These are phyloP conservation scores for Neurospora sp. DNA, from an alignment of 495 filamentous ascomycete species.

Conservation along the genomic window DNA sequence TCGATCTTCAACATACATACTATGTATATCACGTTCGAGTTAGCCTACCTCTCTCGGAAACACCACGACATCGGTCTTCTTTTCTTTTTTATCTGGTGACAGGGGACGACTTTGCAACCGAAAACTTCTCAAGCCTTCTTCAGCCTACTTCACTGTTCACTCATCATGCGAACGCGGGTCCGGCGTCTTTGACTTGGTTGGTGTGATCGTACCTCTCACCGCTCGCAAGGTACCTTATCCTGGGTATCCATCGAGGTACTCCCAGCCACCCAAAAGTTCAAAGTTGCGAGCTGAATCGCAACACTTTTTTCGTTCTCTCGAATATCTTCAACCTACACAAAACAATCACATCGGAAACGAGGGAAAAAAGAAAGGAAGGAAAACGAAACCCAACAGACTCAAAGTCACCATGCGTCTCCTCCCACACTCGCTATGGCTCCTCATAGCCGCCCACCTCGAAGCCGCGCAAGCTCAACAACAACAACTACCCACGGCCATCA, in stretches of 20 bases:
- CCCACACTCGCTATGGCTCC: slow-evolving; percentile 40
- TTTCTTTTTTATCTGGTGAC: not conserved
- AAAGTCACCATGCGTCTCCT: slow-evolving; percentile 32
- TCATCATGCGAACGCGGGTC: not conserved
- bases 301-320: not conserved
- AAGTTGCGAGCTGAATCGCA: not conserved
- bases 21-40: not conserved
- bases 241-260: not conserved
- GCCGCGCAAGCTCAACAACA: slow-evolving; percentile 12
- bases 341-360: not conserved
- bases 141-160: not conserved
- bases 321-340: not conserved
- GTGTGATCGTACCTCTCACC: not conserved
- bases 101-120: not conserved
- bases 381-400: not conserved
- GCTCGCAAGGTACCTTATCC: not conserved
- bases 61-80: not conserved
- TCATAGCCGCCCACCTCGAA: slow-evolving; percentile 29
- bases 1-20: not conserved
- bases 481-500: slow-evolving; percentile 35
- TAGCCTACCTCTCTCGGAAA: not conserved
- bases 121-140: not conserved
- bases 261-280: not conserved
- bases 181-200: not conserved
- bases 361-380: not conserved